phyloP scores from a whole-genome alignment of 2,329 filamentous ascomycete genomes.

The Catunica adiposa region DNA sequence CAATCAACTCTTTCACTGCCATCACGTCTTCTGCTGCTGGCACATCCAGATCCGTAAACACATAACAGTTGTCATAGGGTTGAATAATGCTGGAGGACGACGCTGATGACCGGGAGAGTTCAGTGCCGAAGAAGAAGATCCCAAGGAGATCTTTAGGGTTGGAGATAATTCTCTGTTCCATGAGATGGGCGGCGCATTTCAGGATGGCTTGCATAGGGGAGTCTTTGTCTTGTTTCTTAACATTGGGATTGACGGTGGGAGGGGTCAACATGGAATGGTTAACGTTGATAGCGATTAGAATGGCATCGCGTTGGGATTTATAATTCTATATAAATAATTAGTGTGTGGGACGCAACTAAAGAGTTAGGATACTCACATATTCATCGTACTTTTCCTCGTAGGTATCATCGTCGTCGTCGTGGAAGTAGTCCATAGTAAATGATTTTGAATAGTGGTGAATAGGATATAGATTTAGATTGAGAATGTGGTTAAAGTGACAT shows the following conservation, averaged over 20 bases:
- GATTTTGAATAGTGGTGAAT: slow-evolving; percentile 1
- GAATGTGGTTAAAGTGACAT: too few relatives aligned
- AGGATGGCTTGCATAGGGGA: slow-evolving; percentile 69
- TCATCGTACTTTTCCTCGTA: slow-evolving; percentile 41
- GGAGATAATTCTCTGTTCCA: slow-evolving; percentile 97
- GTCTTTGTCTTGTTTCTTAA: slow-evolving; percentile 63
- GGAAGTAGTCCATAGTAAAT: not conserved
- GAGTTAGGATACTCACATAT: slow-evolving; percentile 17
- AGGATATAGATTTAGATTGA: too few relatives aligned
- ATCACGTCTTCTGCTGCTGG: slow-evolving; percentile 80
- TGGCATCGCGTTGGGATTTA: slow-evolving; percentile 87
- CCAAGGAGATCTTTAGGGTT: slow-evolving; percentile 97
- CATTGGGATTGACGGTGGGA: slow-evolving; percentile 40
- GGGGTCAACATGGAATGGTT: slow-evolving; percentile 69
- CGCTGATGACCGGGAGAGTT: slow-evolving; percentile 48
- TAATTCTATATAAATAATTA: slow-evolving; percentile 48
- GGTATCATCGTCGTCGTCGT: not conserved
- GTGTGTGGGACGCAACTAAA: not conserved
- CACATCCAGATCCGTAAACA: slow-evolving; percentile 74
- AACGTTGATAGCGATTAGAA: slow-evolving; percentile 90
- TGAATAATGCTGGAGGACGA: slow-evolving; percentile 41
- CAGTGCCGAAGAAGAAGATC: slow-evolving; percentile 76
- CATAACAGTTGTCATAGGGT: slow-evolving; percentile 79
- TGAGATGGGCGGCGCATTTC: slow-evolving; percentile 85
- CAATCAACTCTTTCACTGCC: slow-evolving; percentile 54